phyloP scores from a whole-genome alignment of 192 early-diverging fungal species.

The Mortierella alpina region DNA sequence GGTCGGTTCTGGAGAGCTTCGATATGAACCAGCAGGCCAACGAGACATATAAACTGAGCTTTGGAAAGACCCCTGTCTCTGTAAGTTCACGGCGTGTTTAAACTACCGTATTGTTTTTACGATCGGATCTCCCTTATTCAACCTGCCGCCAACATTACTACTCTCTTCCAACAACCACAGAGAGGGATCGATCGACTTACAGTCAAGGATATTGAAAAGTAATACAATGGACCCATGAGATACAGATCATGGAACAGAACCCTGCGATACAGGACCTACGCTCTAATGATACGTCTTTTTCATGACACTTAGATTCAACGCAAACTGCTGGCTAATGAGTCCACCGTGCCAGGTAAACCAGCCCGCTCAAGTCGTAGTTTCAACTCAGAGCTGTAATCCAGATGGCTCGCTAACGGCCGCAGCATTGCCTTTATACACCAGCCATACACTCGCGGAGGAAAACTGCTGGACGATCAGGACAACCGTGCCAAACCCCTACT shows the following conservation, averaged over 20 bases:
- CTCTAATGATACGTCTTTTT: background rate
- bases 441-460: slow-evolving; percentile 83
- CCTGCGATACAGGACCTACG: too few species aligned
- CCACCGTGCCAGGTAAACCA: slow-evolving; percentile 88
- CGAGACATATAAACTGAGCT: slow-evolving; percentile 75
- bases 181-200: slow-evolving; percentile 64
- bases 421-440: slow-evolving; percentile 1
- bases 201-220: slow-evolving; percentile 60
- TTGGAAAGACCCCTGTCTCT: slow-evolving; percentile 54
- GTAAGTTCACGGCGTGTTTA: slow-evolving; percentile 17
- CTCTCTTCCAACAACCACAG: slow-evolving; percentile 7
- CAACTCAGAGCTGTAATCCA: background rate
- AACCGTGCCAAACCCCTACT: slow-evolving; percentile 77
- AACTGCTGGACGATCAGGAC: slow-evolving; percentile 79
- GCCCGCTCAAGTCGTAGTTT: background rate
- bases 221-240: background rate
- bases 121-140: too few species aligned
- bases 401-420: background rate
- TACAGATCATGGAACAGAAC: too few species aligned
- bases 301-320: slow-evolving; percentile 59
- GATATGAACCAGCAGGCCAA: slow-evolving; percentile 94
- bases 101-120: background rate
- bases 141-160: background rate
- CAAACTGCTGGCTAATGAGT: slow-evolving; percentile 89
- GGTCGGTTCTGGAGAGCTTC: slow-evolving; percentile 80